Percentiles rank a stretch among this genome's conserved stretches.
These are phyloP conservation scores for Myochromella boudieri DNA, from an alignment of 768 basidiomycete species.

Conservation along the genomic window DNA sequence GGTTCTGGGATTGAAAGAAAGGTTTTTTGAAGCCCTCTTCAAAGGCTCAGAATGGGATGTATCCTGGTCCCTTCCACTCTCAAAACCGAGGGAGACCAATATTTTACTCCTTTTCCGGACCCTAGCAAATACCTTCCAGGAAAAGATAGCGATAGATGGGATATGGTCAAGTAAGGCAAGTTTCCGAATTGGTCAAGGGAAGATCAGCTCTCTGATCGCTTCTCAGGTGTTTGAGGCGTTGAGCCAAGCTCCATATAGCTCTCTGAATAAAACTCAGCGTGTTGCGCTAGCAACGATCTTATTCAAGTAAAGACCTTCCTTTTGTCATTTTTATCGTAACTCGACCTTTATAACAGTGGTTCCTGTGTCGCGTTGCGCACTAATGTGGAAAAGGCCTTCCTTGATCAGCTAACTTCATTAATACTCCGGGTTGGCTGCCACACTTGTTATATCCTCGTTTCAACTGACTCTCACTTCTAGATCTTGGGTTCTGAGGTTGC, in stretches of 20 bases:
- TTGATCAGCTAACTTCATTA: conserved; percentile 42
- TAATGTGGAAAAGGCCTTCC: conserved; percentile 37
- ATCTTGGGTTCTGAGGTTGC: conserved; percentile 46
- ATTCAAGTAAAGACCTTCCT: conserved; percentile 71
- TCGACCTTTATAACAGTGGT: conserved; percentile 42
- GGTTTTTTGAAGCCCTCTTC: conserved; percentile 64
- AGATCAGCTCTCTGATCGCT: conserved; percentile 1
- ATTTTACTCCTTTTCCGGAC: conserved; percentile 76
- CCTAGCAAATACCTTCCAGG: conserved; percentile 77
- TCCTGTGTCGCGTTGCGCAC: conserved; percentile 57
- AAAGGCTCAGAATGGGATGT: conserved; percentile 64
- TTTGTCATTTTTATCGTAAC: not conserved
- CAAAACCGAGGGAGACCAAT: conserved; percentile 83
- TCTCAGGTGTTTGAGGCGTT: conserved; percentile 58
- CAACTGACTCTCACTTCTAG: conserved; percentile 32
- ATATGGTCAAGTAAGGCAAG: conserved; percentile 55
- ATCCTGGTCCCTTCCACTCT: conserved; percentile 53
- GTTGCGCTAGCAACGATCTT: conserved; percentile 78
- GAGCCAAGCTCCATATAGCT: conserved; percentile 46
- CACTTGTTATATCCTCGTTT: not conserved
- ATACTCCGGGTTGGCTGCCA: conserved; percentile 43
- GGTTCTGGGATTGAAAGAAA: conserved; percentile 39
- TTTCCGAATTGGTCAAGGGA: conserved; percentile 1
- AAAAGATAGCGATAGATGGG: conserved; percentile 42
- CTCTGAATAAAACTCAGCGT: conserved; percentile 67